Base-by-base conservation (phyloP, 768 basidiomycete species). In the Porphyrellus cyaneotinctus region DNA sequence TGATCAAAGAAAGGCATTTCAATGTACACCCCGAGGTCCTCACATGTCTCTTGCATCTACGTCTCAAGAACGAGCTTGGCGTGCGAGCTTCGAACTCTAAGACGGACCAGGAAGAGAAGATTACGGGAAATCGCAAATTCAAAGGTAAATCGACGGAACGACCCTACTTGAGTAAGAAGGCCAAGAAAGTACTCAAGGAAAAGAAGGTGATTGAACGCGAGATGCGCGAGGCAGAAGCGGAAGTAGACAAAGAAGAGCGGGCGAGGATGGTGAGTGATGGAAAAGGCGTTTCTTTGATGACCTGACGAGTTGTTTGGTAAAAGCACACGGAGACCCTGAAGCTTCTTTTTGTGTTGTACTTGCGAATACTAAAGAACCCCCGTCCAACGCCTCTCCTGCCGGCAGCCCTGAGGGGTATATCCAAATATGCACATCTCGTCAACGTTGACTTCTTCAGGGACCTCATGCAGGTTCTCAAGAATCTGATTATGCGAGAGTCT, bases 381-480 rank as follows among this genome's bases (percentile, higher is more conserved):
- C 76, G 74, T 22, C 84, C 87, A 30, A 88, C 88, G 2, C 81
- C 84, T 17, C 78, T 98, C 10, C 78, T 98, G 14, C 85, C 92
- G 20, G 81, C 88, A 30, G 95, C 94, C 38, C 77, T 99, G 57
- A 85, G 88, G 63, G 97, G 97, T 56, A 88, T 98, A 62, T 85
- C 94, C 3, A 86, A 84, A 72, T 98, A 91, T 65, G 88, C 95
- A 1, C 97, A 98, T 67, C 82, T 97, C 52, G 93, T 99, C 69
- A 99, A 97, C 70, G 82, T 98, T 61, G 95, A 99, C 69, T 98
- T 99, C 74, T 99, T 98, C 82, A 86, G 87, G 64, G 97, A 99
- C 72, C 77, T 99, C 43, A 80, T 99, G 75, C 77, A 82, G 49
- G 91, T 94, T 6, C 76, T 99, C 31, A 89, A 89, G 72, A 78